A percentile compares a stretch with the other conserved stretches of the same genome.
Evolutionary conservation across 2,329 filamentous ascomycete species (phyloP).

Genomic region (Zelopaecilomyces penicillatus): DNA sequence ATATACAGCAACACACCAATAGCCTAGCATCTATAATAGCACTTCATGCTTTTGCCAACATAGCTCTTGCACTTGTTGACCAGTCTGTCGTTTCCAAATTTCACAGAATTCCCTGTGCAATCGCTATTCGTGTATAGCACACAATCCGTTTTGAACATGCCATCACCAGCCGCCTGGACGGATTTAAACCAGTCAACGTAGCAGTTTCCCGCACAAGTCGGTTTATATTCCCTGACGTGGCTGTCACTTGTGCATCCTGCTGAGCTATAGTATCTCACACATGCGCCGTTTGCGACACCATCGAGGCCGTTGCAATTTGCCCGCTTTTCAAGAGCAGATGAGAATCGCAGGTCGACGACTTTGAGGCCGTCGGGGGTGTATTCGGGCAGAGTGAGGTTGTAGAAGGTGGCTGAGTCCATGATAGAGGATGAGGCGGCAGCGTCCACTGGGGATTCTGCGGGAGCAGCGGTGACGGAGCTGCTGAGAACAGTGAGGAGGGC

Average conservation of each 20-base stretch:
- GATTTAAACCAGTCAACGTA: slow-evolving; percentile 6
- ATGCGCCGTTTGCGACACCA: slow-evolving; percentile 6
- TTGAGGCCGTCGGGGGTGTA: slow-evolving; percentile 4
- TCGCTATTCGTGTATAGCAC: slow-evolving; percentile 4
- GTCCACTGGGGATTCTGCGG: no score
- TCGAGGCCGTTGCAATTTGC: not conserved
- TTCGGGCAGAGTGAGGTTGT: slow-evolving; percentile 6
- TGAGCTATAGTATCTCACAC: slow-evolving; percentile 6
- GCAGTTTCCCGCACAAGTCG: slow-evolving; percentile 8
- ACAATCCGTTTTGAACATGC: slow-evolving; percentile 8
- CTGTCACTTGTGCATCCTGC: slow-evolving; percentile 1
- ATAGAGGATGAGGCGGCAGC: no score
- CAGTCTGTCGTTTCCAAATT: slow-evolving; percentile 3
- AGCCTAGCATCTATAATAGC: slow-evolving; percentile 7
- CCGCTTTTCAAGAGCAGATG: slow-evolving; percentile 2
- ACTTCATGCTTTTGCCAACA: slow-evolving; percentile 8
- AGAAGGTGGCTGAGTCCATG: not conserved
- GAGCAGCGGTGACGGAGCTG: no score
- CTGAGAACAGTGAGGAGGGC: not conserved
- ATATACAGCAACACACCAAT: no score
- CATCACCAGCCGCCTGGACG: slow-evolving; percentile 5
- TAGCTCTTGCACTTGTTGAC: not conserved
- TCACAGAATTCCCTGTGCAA: slow-evolving; percentile 3
- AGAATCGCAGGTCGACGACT: slow-evolving; percentile 6
- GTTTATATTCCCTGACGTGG: slow-evolving; percentile 9